These are phyloP conservation scores for Microbotryomycetes sp. DNA, from an alignment of 1,284 basidiomycete genomes.

Conservation along the genomic window DNA sequence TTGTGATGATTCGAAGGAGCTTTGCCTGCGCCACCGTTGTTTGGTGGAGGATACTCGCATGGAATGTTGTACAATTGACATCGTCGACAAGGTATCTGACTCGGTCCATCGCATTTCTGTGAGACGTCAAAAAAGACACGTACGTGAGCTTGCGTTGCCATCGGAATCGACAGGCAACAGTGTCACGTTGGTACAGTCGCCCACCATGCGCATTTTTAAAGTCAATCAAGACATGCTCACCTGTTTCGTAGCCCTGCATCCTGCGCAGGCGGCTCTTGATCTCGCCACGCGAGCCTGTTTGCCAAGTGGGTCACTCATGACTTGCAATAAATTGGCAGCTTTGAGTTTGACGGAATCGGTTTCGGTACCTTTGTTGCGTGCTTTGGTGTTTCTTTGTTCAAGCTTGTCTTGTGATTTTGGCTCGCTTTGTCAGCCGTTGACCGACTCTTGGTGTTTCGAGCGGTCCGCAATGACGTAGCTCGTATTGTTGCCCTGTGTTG, in stretches of 20 bases:
- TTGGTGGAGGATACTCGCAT: background rate
- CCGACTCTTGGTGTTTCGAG: no score
- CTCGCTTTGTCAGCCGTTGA: no score
- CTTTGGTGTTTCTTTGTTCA: no score
- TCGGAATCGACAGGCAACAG: no score
- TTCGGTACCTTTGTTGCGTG: background rate
- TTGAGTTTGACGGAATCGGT: no score
- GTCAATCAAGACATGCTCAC: background rate
- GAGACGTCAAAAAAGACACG: background rate
- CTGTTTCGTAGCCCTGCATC: slow-evolving; percentile 3
- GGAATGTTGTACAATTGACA: slow-evolving; percentile 1
- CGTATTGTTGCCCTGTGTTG: no score
- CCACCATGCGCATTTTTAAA: no score
- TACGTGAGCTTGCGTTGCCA: no score
- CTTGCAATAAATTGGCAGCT: no score
- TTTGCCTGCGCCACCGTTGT: background rate
- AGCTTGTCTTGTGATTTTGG: no score
- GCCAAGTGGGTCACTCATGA: background rate
- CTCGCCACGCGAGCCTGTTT: background rate
- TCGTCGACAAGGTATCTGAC: slow-evolving; percentile 1
- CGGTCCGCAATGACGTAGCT: no score
- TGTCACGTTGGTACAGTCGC: no score
- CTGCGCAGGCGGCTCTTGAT: slow-evolving; percentile 2
- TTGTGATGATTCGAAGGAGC: background rate
- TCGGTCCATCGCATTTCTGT: slow-evolving; percentile 9